Evolutionary conservation across 78 protist species (phyloP).

Genomic region (Dictyostelium discoideum): DNA sequence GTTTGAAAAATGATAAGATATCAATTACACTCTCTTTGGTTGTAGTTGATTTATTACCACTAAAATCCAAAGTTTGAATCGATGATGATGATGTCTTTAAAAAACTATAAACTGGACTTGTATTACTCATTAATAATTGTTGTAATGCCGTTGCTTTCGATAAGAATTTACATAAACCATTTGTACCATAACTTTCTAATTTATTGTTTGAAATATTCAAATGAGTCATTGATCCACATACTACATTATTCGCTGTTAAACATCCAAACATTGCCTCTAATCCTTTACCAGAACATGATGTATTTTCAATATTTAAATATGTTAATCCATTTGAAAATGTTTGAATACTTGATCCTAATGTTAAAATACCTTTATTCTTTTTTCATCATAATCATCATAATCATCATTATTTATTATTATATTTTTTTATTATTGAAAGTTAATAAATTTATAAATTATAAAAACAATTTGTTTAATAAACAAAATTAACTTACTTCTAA

Average conservation of each 20-base stretch:
- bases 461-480: not conserved
- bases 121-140: slow-evolving; percentile 21
- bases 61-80: slow-evolving; percentile 1
- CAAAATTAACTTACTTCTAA: slow-evolving; percentile 2
- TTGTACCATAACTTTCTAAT: slow-evolving; percentile 25
- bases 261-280: slow-evolving; percentile 46
- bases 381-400: no score
- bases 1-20: slow-evolving; percentile 40
- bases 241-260: not conserved
- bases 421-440: no score
- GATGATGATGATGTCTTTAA: slow-evolving; percentile 8
- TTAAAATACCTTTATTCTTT: slow-evolving; percentile 39
- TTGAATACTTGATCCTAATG: slow-evolving; percentile 46
- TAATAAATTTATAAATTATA: not conserved
- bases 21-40: slow-evolving; percentile 34
- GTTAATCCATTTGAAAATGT: slow-evolving; percentile 31
- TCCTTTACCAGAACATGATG: slow-evolving; percentile 28
- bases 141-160: slow-evolving; percentile 23
- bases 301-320: slow-evolving; percentile 30
- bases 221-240: not conserved
- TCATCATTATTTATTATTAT: not conserved
- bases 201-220: slow-evolving; percentile 41
- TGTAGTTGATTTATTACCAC: slow-evolving; percentile 45
- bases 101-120: slow-evolving; percentile 25
- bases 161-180: slow-evolving; percentile 44